phyloP scores from a whole-genome alignment of 2,329 filamentous ascomycete species.

The Pseudogymnoascus sp. region DNA sequence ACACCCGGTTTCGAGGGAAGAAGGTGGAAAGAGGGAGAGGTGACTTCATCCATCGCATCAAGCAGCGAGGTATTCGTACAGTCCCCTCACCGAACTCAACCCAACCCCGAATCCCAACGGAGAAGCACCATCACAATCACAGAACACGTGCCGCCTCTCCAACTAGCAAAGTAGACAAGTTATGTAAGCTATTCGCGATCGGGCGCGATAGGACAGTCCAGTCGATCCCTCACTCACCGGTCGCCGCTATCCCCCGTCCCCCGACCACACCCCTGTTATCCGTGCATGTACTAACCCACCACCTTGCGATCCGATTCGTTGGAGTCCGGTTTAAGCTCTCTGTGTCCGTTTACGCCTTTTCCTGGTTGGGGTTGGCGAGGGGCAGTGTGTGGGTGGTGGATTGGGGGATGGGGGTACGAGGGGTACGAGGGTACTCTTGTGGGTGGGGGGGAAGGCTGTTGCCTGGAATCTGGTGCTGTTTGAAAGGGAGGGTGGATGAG shows the following conservation, averaged over 20 bases:
- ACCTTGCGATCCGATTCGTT: neutral
- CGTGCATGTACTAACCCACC: neutral
- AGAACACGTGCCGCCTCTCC: neutral
- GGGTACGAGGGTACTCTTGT: too few relatives aligned
- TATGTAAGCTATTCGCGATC: too few relatives aligned
- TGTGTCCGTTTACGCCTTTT: neutral
- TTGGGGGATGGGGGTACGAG: too few relatives aligned
- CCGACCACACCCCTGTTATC: neutral
- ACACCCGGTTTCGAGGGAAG: neutral
- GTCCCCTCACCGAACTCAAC: neutral
- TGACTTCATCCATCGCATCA: neutral
- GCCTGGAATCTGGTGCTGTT: slow-evolving; percentile 5
- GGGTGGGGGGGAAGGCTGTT: neutral
- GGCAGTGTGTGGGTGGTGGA: neutral
- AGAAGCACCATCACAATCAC: too few relatives aligned
- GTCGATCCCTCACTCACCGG: neutral
- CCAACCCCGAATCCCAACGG: neutral
- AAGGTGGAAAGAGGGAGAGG: neutral
- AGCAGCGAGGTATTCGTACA: neutral
- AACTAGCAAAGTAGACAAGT: too few relatives aligned
- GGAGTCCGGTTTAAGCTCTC: neutral
- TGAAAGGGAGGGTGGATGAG: neutral
- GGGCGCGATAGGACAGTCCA: too few relatives aligned
- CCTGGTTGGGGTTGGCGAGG: neutral
- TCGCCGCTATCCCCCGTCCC: neutral